Conservation (phyloP, 495 filamentous ascomycete genomes). For the Penicillium ucsense region DNA sequence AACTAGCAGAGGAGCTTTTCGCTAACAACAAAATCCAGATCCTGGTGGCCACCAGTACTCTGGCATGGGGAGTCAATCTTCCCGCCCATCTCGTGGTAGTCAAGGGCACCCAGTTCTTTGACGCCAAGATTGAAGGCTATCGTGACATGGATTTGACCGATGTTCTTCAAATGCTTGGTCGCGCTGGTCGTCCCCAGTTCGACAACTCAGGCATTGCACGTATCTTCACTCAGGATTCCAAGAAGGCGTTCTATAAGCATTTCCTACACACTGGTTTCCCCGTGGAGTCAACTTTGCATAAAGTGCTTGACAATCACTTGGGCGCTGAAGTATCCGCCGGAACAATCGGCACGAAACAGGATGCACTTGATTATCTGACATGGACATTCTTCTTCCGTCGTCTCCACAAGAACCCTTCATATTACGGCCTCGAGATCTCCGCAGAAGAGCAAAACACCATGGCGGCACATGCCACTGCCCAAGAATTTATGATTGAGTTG, state of each 20-base stretch:
- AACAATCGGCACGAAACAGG: constrained; percentile 87
- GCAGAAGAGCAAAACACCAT: constrained; percentile 87
- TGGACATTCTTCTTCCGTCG: constrained; percentile 99
- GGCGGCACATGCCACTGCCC: constrained; percentile 73
- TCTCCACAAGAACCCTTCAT: constrained; percentile 96
- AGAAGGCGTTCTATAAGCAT: constrained; percentile 99
- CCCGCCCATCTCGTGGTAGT: constrained; percentile 96
- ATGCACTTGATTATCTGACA: constrained; percentile 93
- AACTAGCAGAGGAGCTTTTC: constrained; percentile 87
- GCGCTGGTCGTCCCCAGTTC: constrained; percentile 93
- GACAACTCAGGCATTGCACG: constrained; percentile 89
- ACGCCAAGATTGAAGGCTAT: constrained; percentile 95
- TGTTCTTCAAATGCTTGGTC: constrained; percentile 95
- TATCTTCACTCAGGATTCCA: constrained; percentile 94
- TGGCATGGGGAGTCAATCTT: constrained; percentile 98
- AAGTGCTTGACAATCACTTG: constrained; percentile 93
- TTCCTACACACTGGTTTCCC: constrained; percentile 98
- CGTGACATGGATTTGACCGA: constrained; percentile 99
- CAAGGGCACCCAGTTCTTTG: constrained; percentile 97
- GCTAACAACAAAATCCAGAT: constrained; percentile 98
- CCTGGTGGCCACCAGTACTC: constrained; percentile 88
- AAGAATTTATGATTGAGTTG: constrained; percentile 85
- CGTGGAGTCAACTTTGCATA: constrained; percentile 92
- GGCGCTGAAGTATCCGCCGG: constrained; percentile 90
- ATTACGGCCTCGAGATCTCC: constrained; percentile 92